Base-by-base conservation (phyloP, 768 basidiomycete species). In the Lyophyllum atratum region DNA sequence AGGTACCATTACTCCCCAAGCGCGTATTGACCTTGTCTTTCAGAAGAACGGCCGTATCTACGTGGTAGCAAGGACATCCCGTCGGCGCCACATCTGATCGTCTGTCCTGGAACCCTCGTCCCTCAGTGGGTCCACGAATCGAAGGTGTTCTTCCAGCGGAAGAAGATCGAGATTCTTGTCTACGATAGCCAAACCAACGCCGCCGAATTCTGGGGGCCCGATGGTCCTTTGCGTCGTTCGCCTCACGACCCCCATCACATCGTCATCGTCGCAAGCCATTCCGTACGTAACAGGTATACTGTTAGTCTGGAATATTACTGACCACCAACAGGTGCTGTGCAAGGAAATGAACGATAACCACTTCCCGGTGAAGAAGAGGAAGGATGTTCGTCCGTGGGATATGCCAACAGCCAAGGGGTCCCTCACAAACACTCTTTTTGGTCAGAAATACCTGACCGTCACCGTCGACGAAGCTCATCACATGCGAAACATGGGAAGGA, bases 381-480 rank as follows among this genome's bases (percentile, higher is more conserved):
- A 39, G 25, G n/a, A 12, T 22, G 28, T 3, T 15, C 37, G 33
- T 4, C 65, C 66, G 10, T 70, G 68, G 68, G 58, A 54, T 2
- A 50, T 58, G 25, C 68, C 59, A 46, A 34, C 28, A 14, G 4
- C 44, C 19, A 39, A 26, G 0, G 15, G 15, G 21, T 12, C 43
- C 17, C 31, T 59, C 15, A 17, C 29, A 5, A 2, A 28, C 15
- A 64, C 64, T 0, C 37, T 71, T 1, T 69, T 74, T 72, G 45
- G 60, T 70, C 3, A 64, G 51, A 0, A 28, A 63, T 62, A n/a
- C 44, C 60, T 68, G 15, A 55, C 59, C 0, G 46, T 55, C 14
- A 55, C 51, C 11, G 1, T 68, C 3, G 66, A 72, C 25, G 69
- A 72, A 28, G 63, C 60, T 1, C 69, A 72, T 14, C 47, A 65